phyloP scores from a whole-genome alignment of 2,329 filamentous ascomycete species.

The Aspergillus awamori region DNA sequence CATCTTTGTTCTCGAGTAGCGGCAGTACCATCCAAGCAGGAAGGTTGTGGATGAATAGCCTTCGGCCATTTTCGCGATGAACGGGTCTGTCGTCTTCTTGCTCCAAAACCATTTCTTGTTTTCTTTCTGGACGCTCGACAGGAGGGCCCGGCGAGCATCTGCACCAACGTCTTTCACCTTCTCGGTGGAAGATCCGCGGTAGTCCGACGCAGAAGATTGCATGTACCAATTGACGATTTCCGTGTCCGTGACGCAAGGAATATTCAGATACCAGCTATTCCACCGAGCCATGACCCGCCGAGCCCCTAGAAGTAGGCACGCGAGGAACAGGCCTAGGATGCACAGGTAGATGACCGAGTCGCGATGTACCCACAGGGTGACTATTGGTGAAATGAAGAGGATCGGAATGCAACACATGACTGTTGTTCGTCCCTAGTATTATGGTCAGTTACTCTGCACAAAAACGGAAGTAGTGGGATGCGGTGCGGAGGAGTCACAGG shows the following conservation, averaged over 20 bases:
- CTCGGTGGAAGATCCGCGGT: background rate
- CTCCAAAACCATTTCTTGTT: slow-evolving; percentile 45
- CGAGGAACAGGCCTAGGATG: slow-evolving; percentile 56
- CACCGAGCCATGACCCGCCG: slow-evolving; percentile 58
- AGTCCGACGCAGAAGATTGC: slow-evolving; percentile 40
- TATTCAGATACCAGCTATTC: slow-evolving; percentile 56
- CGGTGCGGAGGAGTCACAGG: too few species aligned
- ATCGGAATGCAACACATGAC: slow-evolving; percentile 59
- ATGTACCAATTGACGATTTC: slow-evolving; percentile 44
- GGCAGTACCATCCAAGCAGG: slow-evolving; percentile 56
- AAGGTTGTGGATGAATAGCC: slow-evolving; percentile 57
- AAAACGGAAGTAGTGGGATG: too few species aligned
- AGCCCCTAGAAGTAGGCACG: slow-evolving; percentile 54
- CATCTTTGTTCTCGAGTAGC: slow-evolving; percentile 44
- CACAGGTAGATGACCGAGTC: slow-evolving; percentile 60
- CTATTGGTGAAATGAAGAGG: slow-evolving; percentile 58
- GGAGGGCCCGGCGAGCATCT: slow-evolving; percentile 46
- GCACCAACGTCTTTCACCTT: slow-evolving; percentile 15
- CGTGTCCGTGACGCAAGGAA: slow-evolving; percentile 41
- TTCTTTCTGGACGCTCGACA: slow-evolving; percentile 49
- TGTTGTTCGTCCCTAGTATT: slow-evolving; percentile 50
- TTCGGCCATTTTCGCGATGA: slow-evolving; percentile 52
- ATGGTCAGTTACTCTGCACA: background rate
- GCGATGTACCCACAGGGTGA: slow-evolving; percentile 56
- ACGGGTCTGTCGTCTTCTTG: slow-evolving; percentile 46